Base-by-base conservation (phyloP, 768 basidiomycete species). In the Ephemerocybe angulata region DNA sequence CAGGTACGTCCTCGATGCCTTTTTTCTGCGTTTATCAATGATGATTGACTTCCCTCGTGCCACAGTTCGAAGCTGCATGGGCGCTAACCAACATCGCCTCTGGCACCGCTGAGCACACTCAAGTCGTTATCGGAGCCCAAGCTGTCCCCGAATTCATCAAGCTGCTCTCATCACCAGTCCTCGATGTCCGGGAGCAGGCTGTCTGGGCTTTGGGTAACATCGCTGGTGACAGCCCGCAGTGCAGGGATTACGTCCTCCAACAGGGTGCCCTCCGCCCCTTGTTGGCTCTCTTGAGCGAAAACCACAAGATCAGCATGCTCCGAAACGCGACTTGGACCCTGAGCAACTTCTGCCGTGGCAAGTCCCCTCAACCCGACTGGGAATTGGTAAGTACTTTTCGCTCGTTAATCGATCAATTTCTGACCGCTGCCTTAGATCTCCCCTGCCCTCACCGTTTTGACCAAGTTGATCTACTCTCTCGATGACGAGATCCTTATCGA, bases 121-220 rank as follows among this genome's bases (percentile, higher is more conserved):
- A 98, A 75, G 93, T 96, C 54, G 97, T 99, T 53, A 98, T 99
- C 72, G 85, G 82, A 59, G 91, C 95, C 15, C 85, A 87, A 58
- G 95, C 97, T 24, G 95, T 99, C 15, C 96, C 95, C 2, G 87
- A 95, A 72, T 99, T 99, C 69, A 98, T 99, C 77, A 92, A 92
- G 62, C 84, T 99, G 44, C 77, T 98, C 38, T 94, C 92, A 8
- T 97, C 95, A n/a, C 77, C 85, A 40, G 93, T 97, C 33, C 80
- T 94, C 56, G 97, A 99, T 73, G 97, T 99, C 58, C 87, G 96
- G 57, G 97, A 99, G 74, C 97, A 99, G 74, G 97, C 97, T 24
- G 97, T 99, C 24, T 99, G 96, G 97, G 97, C 97, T 21, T 81
- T 99, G 57, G 97, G 97, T 55, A 99, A 99, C 75, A 98, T 99